Evolutionary conservation across 495 filamentous ascomycete genomes (phyloP).

Genomic region (Aspergillus steynii): DNA sequence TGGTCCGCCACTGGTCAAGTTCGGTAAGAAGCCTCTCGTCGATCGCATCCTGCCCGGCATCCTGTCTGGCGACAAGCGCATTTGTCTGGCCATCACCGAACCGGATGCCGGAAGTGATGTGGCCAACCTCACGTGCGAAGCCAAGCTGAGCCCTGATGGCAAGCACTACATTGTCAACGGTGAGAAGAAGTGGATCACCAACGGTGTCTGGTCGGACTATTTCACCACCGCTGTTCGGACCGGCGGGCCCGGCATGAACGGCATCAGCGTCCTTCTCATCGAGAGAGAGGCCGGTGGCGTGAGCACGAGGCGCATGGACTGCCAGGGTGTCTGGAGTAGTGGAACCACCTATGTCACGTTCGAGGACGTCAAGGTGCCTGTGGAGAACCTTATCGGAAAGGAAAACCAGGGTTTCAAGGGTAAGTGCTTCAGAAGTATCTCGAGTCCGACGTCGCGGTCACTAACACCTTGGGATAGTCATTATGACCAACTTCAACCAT

Average conservation of each 20-base stretch:
- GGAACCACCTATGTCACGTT: conserved; percentile 98
- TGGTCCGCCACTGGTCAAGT: conserved; percentile 86
- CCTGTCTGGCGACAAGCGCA: conserved; percentile 88
- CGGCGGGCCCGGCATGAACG: conserved; percentile 82
- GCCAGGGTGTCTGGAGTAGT: conserved; percentile 92
- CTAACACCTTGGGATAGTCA: conserved; percentile 49
- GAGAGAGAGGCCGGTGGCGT: conserved; percentile 79
- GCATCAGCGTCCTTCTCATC: conserved; percentile 86
- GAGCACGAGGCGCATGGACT: conserved; percentile 93
- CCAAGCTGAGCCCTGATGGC: conserved; percentile 87
- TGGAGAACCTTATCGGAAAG: conserved; percentile 96
- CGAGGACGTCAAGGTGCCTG: conserved; percentile 97
- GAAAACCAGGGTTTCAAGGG: conserved; percentile 98
- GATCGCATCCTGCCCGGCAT: conserved; percentile 82
- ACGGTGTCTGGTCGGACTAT: conserved; percentile 94
- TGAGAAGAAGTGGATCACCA: conserved; percentile 99
- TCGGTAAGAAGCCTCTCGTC: conserved; percentile 86
- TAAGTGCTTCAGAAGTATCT: conserved; percentile 18
- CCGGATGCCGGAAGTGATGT: conserved; percentile 86
- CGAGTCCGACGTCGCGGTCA: not conserved
- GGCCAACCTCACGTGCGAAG: conserved; percentile 92
- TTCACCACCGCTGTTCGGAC: conserved; percentile 97
- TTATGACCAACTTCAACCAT: conserved; percentile 99
- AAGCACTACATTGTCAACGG: conserved; percentile 99
- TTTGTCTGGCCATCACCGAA: conserved; percentile 86